Evolutionary conservation across 2,329 filamentous ascomycete species (phyloP).

Genomic region (Colletotrichum liaoningense): DNA sequence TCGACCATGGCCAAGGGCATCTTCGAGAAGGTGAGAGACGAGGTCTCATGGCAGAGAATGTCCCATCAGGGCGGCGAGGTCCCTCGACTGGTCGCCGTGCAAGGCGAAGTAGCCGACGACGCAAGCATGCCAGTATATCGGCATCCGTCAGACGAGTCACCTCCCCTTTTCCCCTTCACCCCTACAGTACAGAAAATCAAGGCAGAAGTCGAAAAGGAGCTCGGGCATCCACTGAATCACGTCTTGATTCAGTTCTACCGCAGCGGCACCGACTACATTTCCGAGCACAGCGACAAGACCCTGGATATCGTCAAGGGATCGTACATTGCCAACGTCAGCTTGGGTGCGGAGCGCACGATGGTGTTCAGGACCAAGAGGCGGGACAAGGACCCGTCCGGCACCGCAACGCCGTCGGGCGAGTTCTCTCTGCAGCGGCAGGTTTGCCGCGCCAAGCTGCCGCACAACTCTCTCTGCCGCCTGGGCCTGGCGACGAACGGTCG

Average conservation of each 20-base stretch:
- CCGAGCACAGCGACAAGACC: constrained; percentile 97
- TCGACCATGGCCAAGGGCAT: constrained; percentile 64
- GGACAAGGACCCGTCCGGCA: constrained; percentile 51
- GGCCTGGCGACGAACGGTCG: constrained; percentile 83
- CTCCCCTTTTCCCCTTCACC: constrained; percentile 81
- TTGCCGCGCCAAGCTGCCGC: constrained; percentile 80
- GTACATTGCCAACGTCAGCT: constrained; percentile 90
- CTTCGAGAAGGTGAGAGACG: constrained; percentile 77
- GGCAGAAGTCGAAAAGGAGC: constrained; percentile 72
- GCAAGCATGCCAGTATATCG: constrained; percentile 91
- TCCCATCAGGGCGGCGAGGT: constrained; percentile 91
- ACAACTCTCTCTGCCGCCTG: constrained; percentile 90
- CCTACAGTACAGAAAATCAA: constrained; percentile 77
- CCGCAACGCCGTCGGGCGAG: constrained; percentile 29
- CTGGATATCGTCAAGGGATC: constrained; percentile 86
- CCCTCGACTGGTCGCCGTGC: constrained; percentile 89
- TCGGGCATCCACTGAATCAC: constrained; percentile 89
- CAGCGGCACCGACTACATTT: constrained; percentile 90
- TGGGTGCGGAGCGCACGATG: constrained; percentile 95
- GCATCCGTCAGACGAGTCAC: constrained; percentile 90
- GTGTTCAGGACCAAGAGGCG: constrained; percentile 83
- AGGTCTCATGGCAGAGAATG: constrained; percentile 93
- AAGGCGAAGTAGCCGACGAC: constrained; percentile 76
- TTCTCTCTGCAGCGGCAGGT: constrained; percentile 60
- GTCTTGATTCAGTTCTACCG: constrained; percentile 94